phyloP scores from a whole-genome alignment of 2,329 filamentous ascomycete species.

The Trichoderma sp. region DNA sequence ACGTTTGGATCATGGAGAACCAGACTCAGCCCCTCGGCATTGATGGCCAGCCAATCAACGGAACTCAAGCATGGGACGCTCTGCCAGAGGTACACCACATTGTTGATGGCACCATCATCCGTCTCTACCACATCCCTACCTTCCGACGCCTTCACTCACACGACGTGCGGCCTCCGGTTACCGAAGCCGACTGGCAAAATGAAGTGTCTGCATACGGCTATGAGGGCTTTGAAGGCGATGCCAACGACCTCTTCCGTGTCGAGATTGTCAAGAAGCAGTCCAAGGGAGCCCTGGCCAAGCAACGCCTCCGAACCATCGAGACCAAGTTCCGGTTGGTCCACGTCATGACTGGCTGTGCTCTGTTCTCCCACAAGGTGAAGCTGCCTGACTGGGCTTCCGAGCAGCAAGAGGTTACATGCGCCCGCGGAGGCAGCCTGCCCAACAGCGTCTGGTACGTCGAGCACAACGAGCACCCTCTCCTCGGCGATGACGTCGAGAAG shows the following conservation, averaged over 20 bases:
- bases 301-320: slow-evolving; percentile 86
- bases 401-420: slow-evolving; percentile 98
- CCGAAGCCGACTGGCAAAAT: slow-evolving; percentile 89
- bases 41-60: slow-evolving; percentile 73
- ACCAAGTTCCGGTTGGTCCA: slow-evolving; percentile 95
- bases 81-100: slow-evolving; percentile 64
- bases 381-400: slow-evolving; percentile 97
- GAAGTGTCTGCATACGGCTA: slow-evolving; percentile 97
- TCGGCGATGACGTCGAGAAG: slow-evolving; percentile 75
- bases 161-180: slow-evolving; percentile 82
- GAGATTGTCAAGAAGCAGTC: slow-evolving; percentile 94
- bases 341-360: slow-evolving; percentile 90
- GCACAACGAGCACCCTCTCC: slow-evolving; percentile 77
- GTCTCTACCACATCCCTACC: slow-evolving; percentile 79
- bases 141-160: slow-evolving; percentile 93
- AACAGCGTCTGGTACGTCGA: slow-evolving; percentile 99
- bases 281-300: slow-evolving; percentile 71
- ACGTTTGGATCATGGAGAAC: slow-evolving; percentile 90
- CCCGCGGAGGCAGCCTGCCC: slow-evolving; percentile 82
- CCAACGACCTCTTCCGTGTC: slow-evolving; percentile 91
- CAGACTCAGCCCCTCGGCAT: slow-evolving; percentile 83
- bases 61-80: slow-evolving; percentile 79
- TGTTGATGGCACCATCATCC: slow-evolving; percentile 74
- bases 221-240: slow-evolving; percentile 93
- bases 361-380: slow-evolving; percentile 99